Conservation (phyloP, 1,139 yeast species). For the Debaryomycetaceae sp. region DNA sequence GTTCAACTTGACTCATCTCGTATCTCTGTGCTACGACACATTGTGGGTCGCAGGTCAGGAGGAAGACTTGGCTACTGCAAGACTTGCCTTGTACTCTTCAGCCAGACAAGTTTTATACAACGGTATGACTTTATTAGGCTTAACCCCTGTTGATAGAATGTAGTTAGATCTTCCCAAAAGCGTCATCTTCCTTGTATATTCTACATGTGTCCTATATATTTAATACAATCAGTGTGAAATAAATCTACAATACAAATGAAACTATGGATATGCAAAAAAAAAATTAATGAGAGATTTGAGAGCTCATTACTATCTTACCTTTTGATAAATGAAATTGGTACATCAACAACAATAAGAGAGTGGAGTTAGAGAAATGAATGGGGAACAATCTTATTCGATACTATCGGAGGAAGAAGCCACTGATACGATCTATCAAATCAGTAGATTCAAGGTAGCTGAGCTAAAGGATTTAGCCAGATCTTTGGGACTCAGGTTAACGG, state of each 20-base stretch:
- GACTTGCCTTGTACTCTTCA: slow-evolving; percentile 87
- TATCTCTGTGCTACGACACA: slow-evolving; percentile 91
- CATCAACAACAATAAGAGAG: not conserved
- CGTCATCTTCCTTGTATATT: not conserved
- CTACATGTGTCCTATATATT: not conserved
- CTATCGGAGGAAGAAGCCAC: slow-evolving; percentile 12
- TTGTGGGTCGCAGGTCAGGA: slow-evolving; percentile 98
- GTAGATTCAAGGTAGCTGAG: slow-evolving; percentile 19
- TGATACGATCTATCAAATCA: slow-evolving; percentile 12
- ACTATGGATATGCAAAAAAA: not conserved
- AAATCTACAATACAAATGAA: not conserved
- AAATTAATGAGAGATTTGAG: not conserved
- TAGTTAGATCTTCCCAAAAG: slow-evolving; percentile 20
- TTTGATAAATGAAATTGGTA: not conserved
- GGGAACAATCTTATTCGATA: slow-evolving; percentile 1
- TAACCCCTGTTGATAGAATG: slow-evolving; percentile 99
- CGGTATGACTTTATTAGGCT: slow-evolving; percentile 88
- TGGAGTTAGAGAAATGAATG: not conserved
- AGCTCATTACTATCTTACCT: not conserved
- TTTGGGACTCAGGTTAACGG: slow-evolving; percentile 42
- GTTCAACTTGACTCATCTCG: slow-evolving; percentile 88
- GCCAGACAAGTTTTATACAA: slow-evolving; percentile 88
- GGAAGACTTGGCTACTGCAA: slow-evolving; percentile 80
- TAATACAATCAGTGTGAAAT: not conserved
- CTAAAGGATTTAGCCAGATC: slow-evolving; percentile 46